Conservation (phyloP, 2,329 filamentous ascomycete genomes). For the Amauroascus niger region DNA sequence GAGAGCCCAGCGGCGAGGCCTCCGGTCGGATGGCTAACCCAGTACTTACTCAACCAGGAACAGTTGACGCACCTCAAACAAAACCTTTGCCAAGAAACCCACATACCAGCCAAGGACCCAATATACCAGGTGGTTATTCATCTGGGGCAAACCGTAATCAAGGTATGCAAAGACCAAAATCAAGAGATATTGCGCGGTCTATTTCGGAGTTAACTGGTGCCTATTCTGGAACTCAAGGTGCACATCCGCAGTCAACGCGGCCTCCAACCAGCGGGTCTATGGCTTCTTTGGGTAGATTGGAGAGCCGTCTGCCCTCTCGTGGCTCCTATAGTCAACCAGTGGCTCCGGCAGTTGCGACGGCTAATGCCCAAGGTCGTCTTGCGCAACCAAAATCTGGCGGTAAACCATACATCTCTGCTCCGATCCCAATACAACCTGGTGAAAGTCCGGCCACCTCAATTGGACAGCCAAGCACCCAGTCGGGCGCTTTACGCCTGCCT, state of each 20-base stretch:
- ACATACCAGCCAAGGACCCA: constrained; percentile 37
- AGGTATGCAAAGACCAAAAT: constrained; percentile 36
- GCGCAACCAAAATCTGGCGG: constrained; percentile 63
- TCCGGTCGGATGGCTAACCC: neutral
- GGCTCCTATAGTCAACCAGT: constrained; percentile 80
- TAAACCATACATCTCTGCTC: constrained; percentile 62
- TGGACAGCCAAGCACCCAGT: constrained; percentile 51
- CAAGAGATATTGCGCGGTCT: constrained; percentile 44
- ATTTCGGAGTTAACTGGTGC: constrained; percentile 50
- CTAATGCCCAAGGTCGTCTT: constrained; percentile 81
- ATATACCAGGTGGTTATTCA: constrained; percentile 11
- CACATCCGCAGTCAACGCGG: constrained; percentile 42
- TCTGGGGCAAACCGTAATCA: constrained; percentile 19
- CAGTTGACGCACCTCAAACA: constrained; percentile 17
- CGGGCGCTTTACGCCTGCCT: constrained; percentile 49
- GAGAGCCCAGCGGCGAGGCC: constrained; percentile 37
- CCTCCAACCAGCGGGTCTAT: constrained; percentile 78
- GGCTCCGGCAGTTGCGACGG: constrained; percentile 75
- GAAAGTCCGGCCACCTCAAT: constrained; percentile 44
- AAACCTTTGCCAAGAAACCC: constrained; percentile 55
- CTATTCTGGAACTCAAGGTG: constrained; percentile 39
- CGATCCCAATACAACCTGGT: constrained; percentile 49
- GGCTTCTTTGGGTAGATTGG: constrained; percentile 47
- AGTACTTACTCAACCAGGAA: neutral
- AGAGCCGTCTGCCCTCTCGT: constrained; percentile 57